Base-by-base conservation (phyloP, 23 red algal species). In the Pyropia yezoensis region DNA sequence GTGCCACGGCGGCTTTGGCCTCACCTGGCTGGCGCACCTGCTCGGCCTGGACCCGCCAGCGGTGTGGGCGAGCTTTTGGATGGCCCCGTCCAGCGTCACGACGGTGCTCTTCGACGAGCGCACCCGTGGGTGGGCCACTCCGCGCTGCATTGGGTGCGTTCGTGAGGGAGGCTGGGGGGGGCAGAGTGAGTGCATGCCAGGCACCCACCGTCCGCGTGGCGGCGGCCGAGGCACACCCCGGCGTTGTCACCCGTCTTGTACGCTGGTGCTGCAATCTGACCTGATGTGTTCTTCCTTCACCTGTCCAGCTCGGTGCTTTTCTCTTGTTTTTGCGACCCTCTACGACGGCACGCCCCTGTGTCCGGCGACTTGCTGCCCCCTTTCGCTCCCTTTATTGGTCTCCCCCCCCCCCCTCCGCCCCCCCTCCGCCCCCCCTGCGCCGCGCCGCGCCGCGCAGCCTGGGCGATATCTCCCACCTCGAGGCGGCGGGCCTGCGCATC, bases 1-100 rank as follows among this genome's bases (percentile, higher is more conserved):
- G 33, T 98, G 94, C 56, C 94, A 98, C 65, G 94, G 94, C 45
- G 94, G 94, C 1, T 98, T 98, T 57, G 94, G 94, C 49, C 73
- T 98, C 15, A 91, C 94, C 24, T 98, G 94, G 94, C 66, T 98
- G 12, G 62, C 94, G 20, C 94, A 98, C 50, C 70, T 98, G 49
- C 81, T 98, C 20, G 52, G 73, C 50, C 62, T 98, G 55, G 86
- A 87, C 29, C 71, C 88, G 60, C 65, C 80, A 16, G 49, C 69
- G 56, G 74, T 80, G 22, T 98, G 85, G 85, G 75, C 71, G 50
- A 69, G 74, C 39, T 98, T 98, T 62, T 91, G 83, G 62, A 50
- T 98, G 25, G 75, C 94, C 6, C 94, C 94, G 9, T 82, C 73
- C 30, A 80, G 71, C 24, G 85, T 98, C 16, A 98, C 94, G 18